Percentiles rank a stretch among this genome's conserved stretches.
Evolutionary conservation across 345 rosid species (phyloP).

Genomic region (Gossypium arboreum): DNA sequence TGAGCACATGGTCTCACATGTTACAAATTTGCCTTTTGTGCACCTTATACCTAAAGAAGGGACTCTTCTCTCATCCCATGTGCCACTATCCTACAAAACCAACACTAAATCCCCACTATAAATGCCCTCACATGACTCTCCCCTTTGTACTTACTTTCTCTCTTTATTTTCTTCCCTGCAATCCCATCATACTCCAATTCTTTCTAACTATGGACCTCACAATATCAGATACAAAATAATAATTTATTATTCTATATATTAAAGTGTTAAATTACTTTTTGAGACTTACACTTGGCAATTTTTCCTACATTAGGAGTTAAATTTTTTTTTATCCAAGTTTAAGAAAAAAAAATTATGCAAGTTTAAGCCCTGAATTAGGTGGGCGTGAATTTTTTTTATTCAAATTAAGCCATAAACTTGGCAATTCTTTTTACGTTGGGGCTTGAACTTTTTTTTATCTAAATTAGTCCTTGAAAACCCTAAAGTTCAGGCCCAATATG

Average conservation of each 20-base stretch:
- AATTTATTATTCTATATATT: not conserved
- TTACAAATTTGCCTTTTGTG: conserved; percentile 10
- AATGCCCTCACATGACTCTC: conserved; percentile 19
- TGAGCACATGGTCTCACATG: conserved; percentile 2
- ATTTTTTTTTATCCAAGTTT: no score
- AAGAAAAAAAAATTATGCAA: no score
- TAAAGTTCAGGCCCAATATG: no score
- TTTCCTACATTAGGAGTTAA: no score
- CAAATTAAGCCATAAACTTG: no score
- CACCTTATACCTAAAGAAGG: conserved; percentile 6
- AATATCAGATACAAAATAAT: not conserved
- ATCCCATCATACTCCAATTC: not conserved
- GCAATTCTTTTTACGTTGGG: no score
- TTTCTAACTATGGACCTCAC: not conserved
- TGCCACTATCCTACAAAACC: conserved; percentile 20
- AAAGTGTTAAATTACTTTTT: no score
- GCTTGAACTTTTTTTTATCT: no score
- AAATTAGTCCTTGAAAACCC: no score
- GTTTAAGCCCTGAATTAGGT: no score
- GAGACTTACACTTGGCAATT: not conserved
- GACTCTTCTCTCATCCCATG: not conserved
- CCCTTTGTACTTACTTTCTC: not conserved
- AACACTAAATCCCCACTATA: conserved; percentile 22
- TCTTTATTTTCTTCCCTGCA: not conserved
- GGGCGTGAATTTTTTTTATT: no score